Conservation (phyloP, 768 basidiomycete genomes). For the Psilocybe sp. region DNA sequence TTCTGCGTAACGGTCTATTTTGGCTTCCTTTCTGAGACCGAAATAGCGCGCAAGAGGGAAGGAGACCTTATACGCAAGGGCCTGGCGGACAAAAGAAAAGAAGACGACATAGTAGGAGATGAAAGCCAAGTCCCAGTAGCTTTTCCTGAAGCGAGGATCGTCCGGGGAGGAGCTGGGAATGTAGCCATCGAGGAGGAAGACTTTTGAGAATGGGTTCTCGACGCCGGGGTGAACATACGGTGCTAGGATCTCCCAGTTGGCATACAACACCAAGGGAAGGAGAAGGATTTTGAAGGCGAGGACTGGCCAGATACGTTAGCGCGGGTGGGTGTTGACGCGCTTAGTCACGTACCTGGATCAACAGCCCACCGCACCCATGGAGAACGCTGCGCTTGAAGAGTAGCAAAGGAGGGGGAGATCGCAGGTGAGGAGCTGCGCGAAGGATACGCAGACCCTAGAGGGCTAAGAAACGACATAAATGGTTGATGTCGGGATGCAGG, state of each 20-base stretch:
- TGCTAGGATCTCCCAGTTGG: conserved; percentile 58
- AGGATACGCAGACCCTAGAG: conserved; percentile 30
- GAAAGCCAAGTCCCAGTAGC: conserved; percentile 74
- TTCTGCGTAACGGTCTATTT: conserved; percentile 86
- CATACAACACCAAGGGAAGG: conserved; percentile 56
- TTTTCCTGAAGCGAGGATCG: conserved; percentile 68
- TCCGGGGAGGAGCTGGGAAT: conserved; percentile 48
- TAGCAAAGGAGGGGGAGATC: conserved; percentile 6
- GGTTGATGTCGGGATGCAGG: conserved; percentile 7
- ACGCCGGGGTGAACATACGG: conserved; percentile 42
- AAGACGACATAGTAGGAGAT: conserved; percentile 81
- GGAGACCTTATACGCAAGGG: conserved; percentile 61
- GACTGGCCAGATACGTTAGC: conserved; percentile 30
- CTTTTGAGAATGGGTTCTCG: conserved; percentile 68
- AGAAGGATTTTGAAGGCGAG: conserved; percentile 67
- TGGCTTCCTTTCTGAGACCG: conserved; percentile 63
- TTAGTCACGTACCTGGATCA: conserved; percentile 56
- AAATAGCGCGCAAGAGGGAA: conserved; percentile 66
- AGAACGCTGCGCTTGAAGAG: conserved; percentile 18
- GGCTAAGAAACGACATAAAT: conserved; percentile 24
- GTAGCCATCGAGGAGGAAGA: conserved; percentile 73
- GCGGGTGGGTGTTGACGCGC: neutral
- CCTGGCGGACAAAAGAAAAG: conserved; percentile 86
- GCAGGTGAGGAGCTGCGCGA: conserved; percentile 33
- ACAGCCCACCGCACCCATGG: conserved; percentile 70